Evolutionary conservation across 306 rosid species (phyloP), one percentile per base, ranked within the genome.

Genomic region (Bauhinia variegata): DNA sequence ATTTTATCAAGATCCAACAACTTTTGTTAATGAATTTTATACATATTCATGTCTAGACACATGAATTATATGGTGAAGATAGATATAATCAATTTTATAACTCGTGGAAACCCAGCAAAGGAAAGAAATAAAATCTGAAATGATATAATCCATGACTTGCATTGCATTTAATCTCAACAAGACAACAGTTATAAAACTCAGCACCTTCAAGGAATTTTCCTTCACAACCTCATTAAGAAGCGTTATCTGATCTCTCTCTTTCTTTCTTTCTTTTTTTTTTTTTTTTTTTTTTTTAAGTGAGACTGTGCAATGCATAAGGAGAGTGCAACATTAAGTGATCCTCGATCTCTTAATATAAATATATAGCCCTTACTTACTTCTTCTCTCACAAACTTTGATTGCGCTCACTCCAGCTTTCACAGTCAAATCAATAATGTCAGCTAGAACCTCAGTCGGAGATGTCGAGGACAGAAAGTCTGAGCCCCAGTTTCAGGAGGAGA

Each of bases 211-310:
- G n/a, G 15, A 9, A 39, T 39, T 19, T 4, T 16, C 11, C 10
- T 39, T 11, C 10, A 1, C 2, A 4, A 39, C 44, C 8, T 3
- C 12, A 7, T 4, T 6, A 42, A 1, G 16, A 34, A 11, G 54
- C 34, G 10, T 32, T 8, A 43, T 33, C 46, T 30, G 4, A 31
- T 48, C 15, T 1, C 31, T 53, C 33, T 30, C 43, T 30, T 28
- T 28, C 56, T 10, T 65, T 50, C 17, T 2, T 3, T 4, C 34
- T 11, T 19, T 18, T 23, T 23, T 19, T n/a, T 3, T 13, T 70
- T 70, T 6, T 68, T 36, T 36, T 48, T 39, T 28, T 4, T 43
- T 50, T 14, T 10, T 2, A 5, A 60, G 60, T 60, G 51, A 71
- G 50, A 51, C 63, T 54, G n/a, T n/a, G n/a, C n/a, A n/a, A n/a